Evolutionary conservation across 2,329 filamentous ascomycete species (phyloP), one percentile per base, ranked within the genome.

Genomic region (Monilinia fructigena): DNA sequence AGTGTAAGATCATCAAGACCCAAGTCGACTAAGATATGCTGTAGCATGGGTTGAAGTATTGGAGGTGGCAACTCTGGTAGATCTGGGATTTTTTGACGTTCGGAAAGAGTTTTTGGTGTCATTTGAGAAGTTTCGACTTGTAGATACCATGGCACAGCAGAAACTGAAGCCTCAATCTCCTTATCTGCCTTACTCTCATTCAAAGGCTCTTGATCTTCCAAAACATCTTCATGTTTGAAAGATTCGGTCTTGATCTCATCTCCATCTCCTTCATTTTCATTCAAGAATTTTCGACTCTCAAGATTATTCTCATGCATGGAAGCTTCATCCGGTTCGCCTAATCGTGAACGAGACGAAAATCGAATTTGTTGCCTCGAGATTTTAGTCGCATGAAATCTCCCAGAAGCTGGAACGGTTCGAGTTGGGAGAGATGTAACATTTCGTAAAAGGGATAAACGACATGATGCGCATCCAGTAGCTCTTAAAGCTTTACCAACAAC

Each of bases 1-100:
- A 99, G 79, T 1, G 83, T 83, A 56, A 99, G 81, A 66, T 93
- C 86, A 75, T 97, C 92, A 52, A 99, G 81, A 47, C 95, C 95
- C 71, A 97, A 86, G 40, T 96, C 91, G 68, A 93, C 86, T 8
- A 91, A 93, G 1, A 92, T 83, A 75, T 93, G 92, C 69, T 92
- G 83, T 40, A 98, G 80, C 63, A 98, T 82, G 3, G 88, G 84
- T 35, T 85, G 78, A 6, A 97, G 82, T 20, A 97, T 82, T 0
- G 85, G 80, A 0, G 95, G 95, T 0, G 92, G 93, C 0, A 52
- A 65, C 40, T 73, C 70, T 55, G 76, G 76, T n/a, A 90, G 79
- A 23, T 85, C 80, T 40, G 89, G 89, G 26, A 91, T 79, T 58
- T 79, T 77, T 73, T 88, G 86, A 59, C 81, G 79, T 47, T 83